Evolutionary conservation across 805 yeast genomes (phyloP), one percentile per base, ranked within the genome.

Genomic region (Starmerella powellii): DNA sequence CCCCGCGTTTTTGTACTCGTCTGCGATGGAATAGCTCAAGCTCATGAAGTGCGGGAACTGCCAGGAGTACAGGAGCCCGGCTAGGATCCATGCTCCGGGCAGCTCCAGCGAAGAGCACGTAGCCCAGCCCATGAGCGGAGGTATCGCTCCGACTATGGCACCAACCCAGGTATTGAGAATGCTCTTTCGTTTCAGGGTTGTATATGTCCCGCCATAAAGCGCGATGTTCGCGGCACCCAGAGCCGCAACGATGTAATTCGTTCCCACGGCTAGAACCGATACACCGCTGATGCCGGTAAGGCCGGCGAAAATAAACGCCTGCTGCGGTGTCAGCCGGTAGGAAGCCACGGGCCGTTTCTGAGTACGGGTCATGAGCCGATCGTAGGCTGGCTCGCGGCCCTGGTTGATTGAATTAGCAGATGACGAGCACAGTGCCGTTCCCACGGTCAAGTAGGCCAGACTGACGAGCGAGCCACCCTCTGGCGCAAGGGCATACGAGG

Each of bases 61-160:
- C 98, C 98, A 91, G 6, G 96, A 95, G 57, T 82, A 91, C 31
- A 91, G 64, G 40, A 91, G 64, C 0, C 80, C 84, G 1, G 96
- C 96, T 19, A 91, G 65, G 56, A 87, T 76, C 97, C 97, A 88
- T 3, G 94, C 93, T 6, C 91, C 96, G 0, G 97, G 95, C 49
- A 85, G 83, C 2, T 71, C 51, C 29, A 87, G 63, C 4, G 61
- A 52, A 23, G 59, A 48, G 11, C 95, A 81, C 0, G 88, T 85
- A 2, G 95, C 95, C 98, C 98, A 91, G 2, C 98, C 98, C 98
- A 91, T 91, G 38, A 91, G 69, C 17, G 98, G 98, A 0, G 98
- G 98, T 36, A 91, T 82, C 0, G 96, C 98, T 3, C 98, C 98
- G 3, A 91, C 98, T n/a, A 91, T 60, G 0, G 98, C 98, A 16